Percentiles rank a stretch among this genome's conserved stretches.
Conservation (phyloP, 305 asterid genomes). For the Euphrasia arctica region DNA sequence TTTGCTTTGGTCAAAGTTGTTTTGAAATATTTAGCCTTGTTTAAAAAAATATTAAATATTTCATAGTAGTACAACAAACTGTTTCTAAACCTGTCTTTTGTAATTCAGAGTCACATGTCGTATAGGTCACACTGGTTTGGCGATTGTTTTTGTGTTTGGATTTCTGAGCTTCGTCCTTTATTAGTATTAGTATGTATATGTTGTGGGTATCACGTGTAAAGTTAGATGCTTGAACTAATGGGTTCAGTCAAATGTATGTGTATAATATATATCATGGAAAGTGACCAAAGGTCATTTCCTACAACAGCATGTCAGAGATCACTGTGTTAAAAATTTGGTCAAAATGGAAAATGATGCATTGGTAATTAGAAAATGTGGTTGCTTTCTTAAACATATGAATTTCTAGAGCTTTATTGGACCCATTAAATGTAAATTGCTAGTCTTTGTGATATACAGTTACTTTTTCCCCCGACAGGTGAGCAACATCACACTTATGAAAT, state of each 20-base stretch:
- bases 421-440: background rate
- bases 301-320: background rate
- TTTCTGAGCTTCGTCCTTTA: slow-evolving; percentile 12
- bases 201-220: background rate
- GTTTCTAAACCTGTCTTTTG: background rate
- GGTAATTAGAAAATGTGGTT: background rate
- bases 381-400: background rate
- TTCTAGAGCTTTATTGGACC: background rate
- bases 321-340: background rate
- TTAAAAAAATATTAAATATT: background rate
- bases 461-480: slow-evolving; percentile 39
- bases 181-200: background rate
- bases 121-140: background rate
- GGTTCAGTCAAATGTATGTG: slow-evolving; percentile 9
- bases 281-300: slow-evolving; percentile 11
- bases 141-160: background rate
- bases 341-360: background rate
- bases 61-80: background rate
- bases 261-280: slow-evolving; percentile 1
- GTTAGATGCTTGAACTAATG: slow-evolving; percentile 10
- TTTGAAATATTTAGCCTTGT: background rate
- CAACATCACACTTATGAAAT: slow-evolving; percentile 30
- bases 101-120: background rate
- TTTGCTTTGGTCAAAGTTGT: background rate
- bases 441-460: slow-evolving; percentile 16